These are phyloP conservation scores for Kwoniella shandongensis DNA, from an alignment of 768 basidiomycete genomes.

Conservation along the genomic window DNA sequence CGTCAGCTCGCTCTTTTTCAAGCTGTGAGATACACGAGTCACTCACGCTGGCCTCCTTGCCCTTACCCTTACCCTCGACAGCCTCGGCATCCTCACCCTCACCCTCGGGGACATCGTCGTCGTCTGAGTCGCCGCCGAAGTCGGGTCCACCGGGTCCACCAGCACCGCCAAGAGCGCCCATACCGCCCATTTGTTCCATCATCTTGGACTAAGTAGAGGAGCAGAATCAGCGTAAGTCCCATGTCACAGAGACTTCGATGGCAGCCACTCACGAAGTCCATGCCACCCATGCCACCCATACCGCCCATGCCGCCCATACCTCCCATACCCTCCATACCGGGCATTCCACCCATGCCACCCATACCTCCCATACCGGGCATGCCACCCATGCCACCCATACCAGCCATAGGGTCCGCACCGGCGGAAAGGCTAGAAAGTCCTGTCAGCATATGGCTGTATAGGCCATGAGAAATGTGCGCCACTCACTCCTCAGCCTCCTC, in stretches of 20 bases:
- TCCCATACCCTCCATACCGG: conserved; percentile 40
- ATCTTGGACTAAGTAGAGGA: conserved; percentile 43
- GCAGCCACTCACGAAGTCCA: conserved; percentile 46
- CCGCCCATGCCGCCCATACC: conserved; percentile 41
- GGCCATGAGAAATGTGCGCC: not conserved
- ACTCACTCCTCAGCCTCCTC: conserved; percentile 60
- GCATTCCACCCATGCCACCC: conserved; percentile 42
- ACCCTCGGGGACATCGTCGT: conserved; percentile 39
- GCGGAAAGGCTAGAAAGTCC: conserved; percentile 15
- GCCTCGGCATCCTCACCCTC: conserved; percentile 42
- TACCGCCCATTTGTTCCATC: conserved; percentile 47
- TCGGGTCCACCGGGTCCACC: conserved; percentile 28
- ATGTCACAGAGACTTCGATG: not conserved
- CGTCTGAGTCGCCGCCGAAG: conserved; percentile 24
- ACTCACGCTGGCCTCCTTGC: conserved; percentile 27
- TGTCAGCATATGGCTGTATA: not conserved
- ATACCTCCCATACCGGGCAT: conserved; percentile 42
- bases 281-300: conserved; percentile 50
- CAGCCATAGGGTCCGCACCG: conserved; percentile 41
- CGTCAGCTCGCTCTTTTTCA: not conserved
- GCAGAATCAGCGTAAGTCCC: no score
- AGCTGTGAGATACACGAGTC: not conserved
- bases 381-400: conserved; percentile 43
- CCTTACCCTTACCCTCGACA: conserved; percentile 36
- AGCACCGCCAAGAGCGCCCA: conserved; percentile 34